phyloP scores from a whole-genome alignment of 129 eudicot genomes.

The Erigeron canadensis region DNA sequence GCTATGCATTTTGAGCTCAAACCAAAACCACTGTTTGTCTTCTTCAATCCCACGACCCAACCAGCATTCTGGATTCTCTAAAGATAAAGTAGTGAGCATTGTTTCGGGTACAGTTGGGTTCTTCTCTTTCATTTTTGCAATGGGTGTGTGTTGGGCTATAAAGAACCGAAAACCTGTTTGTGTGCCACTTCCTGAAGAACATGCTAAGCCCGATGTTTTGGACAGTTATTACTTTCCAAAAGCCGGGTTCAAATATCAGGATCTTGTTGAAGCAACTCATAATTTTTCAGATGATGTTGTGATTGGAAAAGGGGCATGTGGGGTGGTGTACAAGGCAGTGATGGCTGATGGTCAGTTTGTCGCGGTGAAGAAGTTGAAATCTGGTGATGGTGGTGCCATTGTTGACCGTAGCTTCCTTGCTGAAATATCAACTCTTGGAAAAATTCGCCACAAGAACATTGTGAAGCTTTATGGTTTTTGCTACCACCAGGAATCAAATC shows the following conservation, averaged over 20 bases:
- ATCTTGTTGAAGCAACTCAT: slow-evolving; percentile 76
- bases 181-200: slow-evolving; percentile 55
- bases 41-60: slow-evolving; percentile 29
- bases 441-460: slow-evolving; percentile 78
- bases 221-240: slow-evolving; percentile 72
- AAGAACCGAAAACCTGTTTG: slow-evolving; percentile 42
- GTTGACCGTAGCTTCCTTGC: slow-evolving; percentile 77
- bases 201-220: slow-evolving; percentile 34
- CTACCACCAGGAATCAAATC: slow-evolving; percentile 76
- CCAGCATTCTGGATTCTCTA: slow-evolving; percentile 40
- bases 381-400: slow-evolving; percentile 53
- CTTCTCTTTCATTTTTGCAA: slow-evolving; percentile 55
- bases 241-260: slow-evolving; percentile 72
- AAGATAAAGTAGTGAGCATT: slow-evolving; percentile 56
- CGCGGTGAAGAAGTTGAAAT: slow-evolving; percentile 80
- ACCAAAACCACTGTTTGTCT: slow-evolving; percentile 45
- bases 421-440: slow-evolving; percentile 92
- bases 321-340: slow-evolving; percentile 83
- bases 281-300: slow-evolving; percentile 66
- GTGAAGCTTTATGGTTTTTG: slow-evolving; percentile 83
- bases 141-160: slow-evolving; percentile 61
- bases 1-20: slow-evolving; percentile 45
- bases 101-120: slow-evolving; percentile 52
- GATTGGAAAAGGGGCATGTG: slow-evolving; percentile 93
- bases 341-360: slow-evolving; percentile 63